Evolutionary conservation across 371 early-diverging fungal species (phyloP), one percentile per base, ranked within the genome.

Genomic region (Circinella minor): DNA sequence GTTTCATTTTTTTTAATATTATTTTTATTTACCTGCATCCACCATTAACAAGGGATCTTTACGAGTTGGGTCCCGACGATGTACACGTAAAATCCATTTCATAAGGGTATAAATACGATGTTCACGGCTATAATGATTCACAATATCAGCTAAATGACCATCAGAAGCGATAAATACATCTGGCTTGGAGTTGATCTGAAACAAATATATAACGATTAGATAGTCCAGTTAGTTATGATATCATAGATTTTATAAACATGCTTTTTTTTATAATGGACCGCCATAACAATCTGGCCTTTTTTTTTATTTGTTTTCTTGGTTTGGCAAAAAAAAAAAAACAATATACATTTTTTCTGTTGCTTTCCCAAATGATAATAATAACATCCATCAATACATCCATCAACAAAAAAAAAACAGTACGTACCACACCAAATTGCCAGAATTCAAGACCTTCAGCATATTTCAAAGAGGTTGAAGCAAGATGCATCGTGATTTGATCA

Each of bases 31-130:
- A 78, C 81, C 83, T 47, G 78, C 83, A 69, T 81, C 83, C 15
- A 83, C 77, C 83, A 81, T 83, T 6, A 83, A 43, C 27, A 83
- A 67, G 54, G 83, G 83, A 1, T 54, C 57, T 15, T 68, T 73
- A 48, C 83, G 71, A 8, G 67, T 59, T 13, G 76, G 65, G 49
- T 81, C 81, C n/a, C 81, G 79, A 67, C 83, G 81, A 63, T 83
- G 73, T 2, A 81, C 81, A 61, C 83, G 79, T 7, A 81, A 65
- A 55, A 83, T 79, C 83, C 83, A 83, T 69, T 83, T 83, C 81
- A 83, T 83, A n/a, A 83, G 66, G n/a, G 72, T 74, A 66, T 83
- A 83, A 46, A 83, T 83, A 59, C 79, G 71, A 54, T 74, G 76
- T 67, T 83, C 81, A 64, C 83, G 80, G 13, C 71, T 67, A 66